These are phyloP conservation scores for Blastobotrys elegans DNA, from an alignment of 1,139 yeast genomes.

Conservation along the genomic window DNA sequence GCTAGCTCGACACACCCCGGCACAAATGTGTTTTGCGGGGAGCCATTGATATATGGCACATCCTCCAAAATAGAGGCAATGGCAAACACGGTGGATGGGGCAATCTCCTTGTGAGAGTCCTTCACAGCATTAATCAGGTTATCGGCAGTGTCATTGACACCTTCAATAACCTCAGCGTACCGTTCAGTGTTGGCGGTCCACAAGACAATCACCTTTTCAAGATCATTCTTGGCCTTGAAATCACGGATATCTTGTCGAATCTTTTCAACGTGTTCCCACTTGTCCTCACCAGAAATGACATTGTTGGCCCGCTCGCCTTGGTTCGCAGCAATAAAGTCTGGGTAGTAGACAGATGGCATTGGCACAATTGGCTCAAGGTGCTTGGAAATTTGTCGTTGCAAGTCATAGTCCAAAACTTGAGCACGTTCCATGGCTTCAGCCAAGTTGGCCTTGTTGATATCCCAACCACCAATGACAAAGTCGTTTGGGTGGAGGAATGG, in stretches of 20 bases:
- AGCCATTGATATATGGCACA: conserved; percentile 89
- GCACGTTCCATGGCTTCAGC: conserved; percentile 82
- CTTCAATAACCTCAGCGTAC: conserved; percentile 69
- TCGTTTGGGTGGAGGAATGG: conserved; percentile 91
- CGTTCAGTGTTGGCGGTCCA: conserved; percentile 99
- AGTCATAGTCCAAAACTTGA: conserved; percentile 77
- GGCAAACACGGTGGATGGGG: conserved; percentile 90
- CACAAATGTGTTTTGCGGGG: conserved; percentile 96
- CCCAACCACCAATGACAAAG: conserved; percentile 93
- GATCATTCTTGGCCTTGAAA: conserved; percentile 65
- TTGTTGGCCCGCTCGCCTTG: conserved; percentile 91
- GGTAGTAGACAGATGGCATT: conserved; percentile 83
- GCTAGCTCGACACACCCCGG: conserved; percentile 93
- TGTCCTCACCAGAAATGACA: conserved; percentile 62
- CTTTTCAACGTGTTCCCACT: conserved; percentile 87
- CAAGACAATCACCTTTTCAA: conserved; percentile 83
- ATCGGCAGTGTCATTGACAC: conserved; percentile 86
- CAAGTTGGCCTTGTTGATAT: conserved; percentile 67
- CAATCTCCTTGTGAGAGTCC: conserved; percentile 72
- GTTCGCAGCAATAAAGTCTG: conserved; percentile 94
- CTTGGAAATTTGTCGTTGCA: conserved; percentile 71
- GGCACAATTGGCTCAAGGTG: conserved; percentile 64
- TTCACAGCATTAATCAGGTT: conserved; percentile 72
- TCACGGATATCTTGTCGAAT: conserved; percentile 78
- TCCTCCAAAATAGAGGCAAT: conserved; percentile 87